Percentiles rank a stretch among this genome's conserved stretches.
Conservation (phyloP, 2,329 filamentous ascomycete species). For the Neobulgaria alba region DNA sequence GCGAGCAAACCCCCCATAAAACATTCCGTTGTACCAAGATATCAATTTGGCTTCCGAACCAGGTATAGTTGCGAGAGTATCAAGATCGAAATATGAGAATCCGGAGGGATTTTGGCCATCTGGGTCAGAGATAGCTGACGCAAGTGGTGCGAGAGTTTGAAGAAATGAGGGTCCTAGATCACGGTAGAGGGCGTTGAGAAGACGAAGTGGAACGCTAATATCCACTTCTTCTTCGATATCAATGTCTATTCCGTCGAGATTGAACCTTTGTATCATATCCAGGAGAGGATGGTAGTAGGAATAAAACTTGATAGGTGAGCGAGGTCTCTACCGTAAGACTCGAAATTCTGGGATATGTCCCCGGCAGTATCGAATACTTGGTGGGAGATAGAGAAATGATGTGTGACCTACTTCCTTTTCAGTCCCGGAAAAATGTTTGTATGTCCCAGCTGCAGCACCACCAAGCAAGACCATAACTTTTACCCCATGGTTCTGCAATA, state of each 20-base stretch:
- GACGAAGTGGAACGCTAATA: conserved; percentile 51
- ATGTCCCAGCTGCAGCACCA: conserved; percentile 18
- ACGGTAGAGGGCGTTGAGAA: conserved; percentile 55
- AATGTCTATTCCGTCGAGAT: conserved; percentile 61
- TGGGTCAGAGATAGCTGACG: conserved; percentile 53
- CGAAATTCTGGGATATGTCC: too few species aligned
- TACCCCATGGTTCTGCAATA: conserved; percentile 12
- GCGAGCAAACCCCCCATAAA: conserved; percentile 65
- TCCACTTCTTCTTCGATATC: conserved; percentile 73
- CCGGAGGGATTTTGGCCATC: conserved; percentile 63
- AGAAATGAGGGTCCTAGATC: conserved; percentile 64
- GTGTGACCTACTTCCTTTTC: conserved; percentile 25
- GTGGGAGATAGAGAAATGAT: too few species aligned
- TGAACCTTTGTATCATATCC: conserved; percentile 49
- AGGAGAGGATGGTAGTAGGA: conserved; percentile 60
- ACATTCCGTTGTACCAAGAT: conserved; percentile 80
- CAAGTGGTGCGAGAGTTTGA: conserved; percentile 72
- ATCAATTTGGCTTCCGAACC: conserved; percentile 37
- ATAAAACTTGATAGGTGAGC: conserved; percentile 57
- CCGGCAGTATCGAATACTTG: too few species aligned
- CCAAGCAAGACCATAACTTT: conserved; percentile 19
- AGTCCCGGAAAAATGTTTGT: conserved; percentile 54
- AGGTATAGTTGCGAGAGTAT: conserved; percentile 33
- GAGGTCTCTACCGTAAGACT: too few species aligned
- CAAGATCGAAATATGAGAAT: conserved; percentile 68